Conservation (phyloP, 108 stramenopile species). For the Nannochloropsis salina region DNA sequence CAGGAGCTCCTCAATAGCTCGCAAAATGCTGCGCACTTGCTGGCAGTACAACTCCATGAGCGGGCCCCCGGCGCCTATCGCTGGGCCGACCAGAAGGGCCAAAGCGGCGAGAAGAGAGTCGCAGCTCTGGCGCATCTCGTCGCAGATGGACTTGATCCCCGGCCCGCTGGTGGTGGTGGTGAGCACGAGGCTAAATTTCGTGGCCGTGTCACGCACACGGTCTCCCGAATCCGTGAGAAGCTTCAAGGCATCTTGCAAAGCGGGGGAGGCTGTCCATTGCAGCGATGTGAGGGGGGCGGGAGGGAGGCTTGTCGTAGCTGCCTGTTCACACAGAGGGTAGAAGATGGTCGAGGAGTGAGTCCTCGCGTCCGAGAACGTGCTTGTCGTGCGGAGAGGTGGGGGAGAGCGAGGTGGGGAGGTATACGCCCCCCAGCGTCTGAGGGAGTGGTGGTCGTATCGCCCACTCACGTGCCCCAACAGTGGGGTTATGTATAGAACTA, state of each 20-base stretch:
- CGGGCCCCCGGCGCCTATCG: background rate
- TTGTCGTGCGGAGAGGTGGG: too few species aligned
- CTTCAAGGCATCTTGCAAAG: background rate
- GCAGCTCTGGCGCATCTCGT: background rate
- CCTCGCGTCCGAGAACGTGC: too few species aligned
- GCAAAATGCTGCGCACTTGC: background rate
- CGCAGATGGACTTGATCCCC: background rate
- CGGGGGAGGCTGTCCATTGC: constrained; percentile 16
- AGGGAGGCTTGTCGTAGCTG: background rate
- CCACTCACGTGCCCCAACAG: too few species aligned
- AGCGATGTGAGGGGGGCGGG: background rate
- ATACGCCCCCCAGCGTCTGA: too few species aligned
- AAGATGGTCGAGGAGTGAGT: too few species aligned
- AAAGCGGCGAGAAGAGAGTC: constrained; percentile 15
- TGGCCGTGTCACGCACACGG: constrained; percentile 10
- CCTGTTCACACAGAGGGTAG: background rate
- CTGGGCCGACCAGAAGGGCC: background rate
- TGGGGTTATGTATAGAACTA: too few species aligned
- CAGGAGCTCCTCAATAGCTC: background rate
- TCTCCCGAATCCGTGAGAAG: background rate
- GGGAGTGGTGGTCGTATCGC: too few species aligned
- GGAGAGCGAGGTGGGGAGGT: too few species aligned
- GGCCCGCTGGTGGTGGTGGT: background rate
- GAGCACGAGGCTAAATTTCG: background rate
- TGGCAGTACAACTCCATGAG: background rate